Evolutionary conservation across 305 asterid genomes (phyloP).

Genomic region (Plantago rigida): DNA sequence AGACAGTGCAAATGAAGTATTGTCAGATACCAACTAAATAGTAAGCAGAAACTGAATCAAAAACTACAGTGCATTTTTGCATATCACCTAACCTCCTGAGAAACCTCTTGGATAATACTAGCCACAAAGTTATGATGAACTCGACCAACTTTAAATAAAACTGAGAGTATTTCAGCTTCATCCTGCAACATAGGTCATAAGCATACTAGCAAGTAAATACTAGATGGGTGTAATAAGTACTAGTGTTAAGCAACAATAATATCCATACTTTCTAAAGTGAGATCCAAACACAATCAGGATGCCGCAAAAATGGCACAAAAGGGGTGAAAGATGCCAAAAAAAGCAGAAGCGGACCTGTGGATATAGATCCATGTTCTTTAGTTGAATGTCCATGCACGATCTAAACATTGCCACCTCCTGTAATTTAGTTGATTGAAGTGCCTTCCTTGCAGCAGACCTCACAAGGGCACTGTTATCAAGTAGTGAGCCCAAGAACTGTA

Average conservation of each 20-base stretch:
- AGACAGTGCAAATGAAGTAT: slow-evolving; percentile 20
- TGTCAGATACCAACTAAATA: slow-evolving; percentile 16
- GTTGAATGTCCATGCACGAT: slow-evolving; percentile 45
- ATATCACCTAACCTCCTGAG: slow-evolving; percentile 51
- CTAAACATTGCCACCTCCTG: slow-evolving; percentile 50
- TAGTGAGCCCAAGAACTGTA: slow-evolving; percentile 69
- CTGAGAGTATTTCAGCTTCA: slow-evolving; percentile 60
- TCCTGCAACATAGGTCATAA: slow-evolving; percentile 45
- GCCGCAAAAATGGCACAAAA: neutral
- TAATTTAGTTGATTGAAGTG: slow-evolving; percentile 46
- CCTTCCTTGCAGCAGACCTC: slow-evolving; percentile 61
- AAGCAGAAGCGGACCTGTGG: slow-evolving; percentile 52
- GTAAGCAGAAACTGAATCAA: slow-evolving; percentile 18
- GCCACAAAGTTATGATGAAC: slow-evolving; percentile 53
- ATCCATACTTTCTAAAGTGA: neutral
- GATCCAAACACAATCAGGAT: slow-evolving; percentile 4
- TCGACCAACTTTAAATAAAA: slow-evolving; percentile 52
- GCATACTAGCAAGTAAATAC: too few relatives aligned
- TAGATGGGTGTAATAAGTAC: too few relatives aligned
- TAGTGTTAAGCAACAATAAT: neutral
- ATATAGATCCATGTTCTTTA: slow-evolving; percentile 57
- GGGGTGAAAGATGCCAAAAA: neutral
- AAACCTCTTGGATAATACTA: slow-evolving; percentile 42
- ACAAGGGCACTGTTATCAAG: slow-evolving; percentile 43
- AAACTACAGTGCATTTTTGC: neutral